Percentiles rank a stretch among this genome's conserved stretches.
phyloP scores from a whole-genome alignment of 169 alveolate species.

The Plasmodium knowlesi region DNA sequence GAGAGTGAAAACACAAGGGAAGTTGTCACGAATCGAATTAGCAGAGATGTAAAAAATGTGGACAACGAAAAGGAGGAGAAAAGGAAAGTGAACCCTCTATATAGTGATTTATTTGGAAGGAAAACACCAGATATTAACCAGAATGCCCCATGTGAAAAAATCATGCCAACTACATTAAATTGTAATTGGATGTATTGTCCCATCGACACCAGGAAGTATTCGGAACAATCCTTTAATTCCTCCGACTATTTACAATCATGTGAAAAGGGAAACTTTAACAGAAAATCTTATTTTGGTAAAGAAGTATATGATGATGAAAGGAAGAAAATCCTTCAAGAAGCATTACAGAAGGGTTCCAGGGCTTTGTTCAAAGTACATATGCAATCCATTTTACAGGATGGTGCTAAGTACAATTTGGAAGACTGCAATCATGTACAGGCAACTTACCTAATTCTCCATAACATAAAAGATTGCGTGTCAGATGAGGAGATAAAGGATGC shows the following conservation, averaged over 20 bases:
- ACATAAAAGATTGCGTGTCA: slow-evolving; percentile 41
- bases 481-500: slow-evolving; percentile 61
- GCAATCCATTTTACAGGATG: slow-evolving; percentile 50
- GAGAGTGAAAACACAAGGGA: background rate
- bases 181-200: slow-evolving; percentile 65
- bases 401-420: background rate
- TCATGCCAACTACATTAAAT: slow-evolving; percentile 55
- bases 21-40: background rate
- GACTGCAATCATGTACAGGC: slow-evolving; percentile 42
- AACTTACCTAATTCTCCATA: slow-evolving; percentile 6
- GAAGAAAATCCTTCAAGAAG: slow-evolving; percentile 53
- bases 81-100: slow-evolving; percentile 62
- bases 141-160: slow-evolving; percentile 31
- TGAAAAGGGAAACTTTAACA: slow-evolving; percentile 41
- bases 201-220: slow-evolving; percentile 15
- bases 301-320: slow-evolving; percentile 46
- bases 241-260: slow-evolving; percentile 24
- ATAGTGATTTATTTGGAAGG: slow-evolving; percentile 73
- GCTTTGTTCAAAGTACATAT: slow-evolving; percentile 33
- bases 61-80: slow-evolving; percentile 49
- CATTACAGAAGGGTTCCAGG: slow-evolving; percentile 46
- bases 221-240: background rate
- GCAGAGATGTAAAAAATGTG: background rate
- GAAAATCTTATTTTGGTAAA: slow-evolving; percentile 44
- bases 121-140: slow-evolving; percentile 64